Percentiles rank a stretch among this genome's conserved stretches.
Conservation (phyloP, 805 yeast species). For the Candida bentonensis region DNA sequence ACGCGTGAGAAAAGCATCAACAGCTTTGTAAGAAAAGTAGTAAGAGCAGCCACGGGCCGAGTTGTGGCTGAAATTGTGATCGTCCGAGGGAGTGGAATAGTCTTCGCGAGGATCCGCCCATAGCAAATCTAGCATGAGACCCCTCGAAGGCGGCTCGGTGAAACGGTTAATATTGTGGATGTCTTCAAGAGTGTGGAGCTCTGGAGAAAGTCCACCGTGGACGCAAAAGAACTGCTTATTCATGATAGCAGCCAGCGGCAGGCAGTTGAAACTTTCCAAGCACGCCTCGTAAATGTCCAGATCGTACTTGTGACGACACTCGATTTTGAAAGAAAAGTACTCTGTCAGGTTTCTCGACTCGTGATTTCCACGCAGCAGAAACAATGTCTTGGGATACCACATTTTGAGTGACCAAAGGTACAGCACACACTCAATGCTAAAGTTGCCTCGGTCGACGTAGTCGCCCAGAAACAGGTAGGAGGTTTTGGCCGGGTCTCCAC, state of each 20-base stretch:
- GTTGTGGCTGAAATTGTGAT: conserved; percentile 42
- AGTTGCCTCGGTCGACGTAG: conserved; percentile 89
- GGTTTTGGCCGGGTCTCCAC: conserved; percentile 72
- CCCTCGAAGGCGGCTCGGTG: conserved; percentile 85
- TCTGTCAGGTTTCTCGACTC: conserved; percentile 89
- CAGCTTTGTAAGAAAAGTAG: conserved; percentile 72
- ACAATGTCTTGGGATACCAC: conserved; percentile 57
- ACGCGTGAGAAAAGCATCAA: conserved; percentile 61
- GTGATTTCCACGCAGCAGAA: conserved; percentile 86
- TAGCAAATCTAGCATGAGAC: conserved; percentile 83
- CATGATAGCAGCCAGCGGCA: conserved; percentile 89
- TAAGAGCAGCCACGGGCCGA: conserved; percentile 84
- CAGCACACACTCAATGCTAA: conserved; percentile 58
- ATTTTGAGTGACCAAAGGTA: conserved; percentile 69
- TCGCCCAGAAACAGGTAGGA: conserved; percentile 81
- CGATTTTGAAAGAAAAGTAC: conserved; percentile 84
- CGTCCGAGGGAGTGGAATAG: conserved; percentile 46
- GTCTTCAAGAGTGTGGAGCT: conserved; percentile 55
- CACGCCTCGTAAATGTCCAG: conserved; percentile 52
- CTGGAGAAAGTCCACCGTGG: conserved; percentile 93
- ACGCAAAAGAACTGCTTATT: conserved; percentile 90
- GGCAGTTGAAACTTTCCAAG: conserved; percentile 63
- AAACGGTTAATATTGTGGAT: conserved; percentile 61
- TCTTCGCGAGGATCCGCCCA: conserved; percentile 96
- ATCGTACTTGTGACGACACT: conserved; percentile 76